phyloP scores from a whole-genome alignment of 176 grass and related monocot species.

The Aegilops longissima region DNA sequence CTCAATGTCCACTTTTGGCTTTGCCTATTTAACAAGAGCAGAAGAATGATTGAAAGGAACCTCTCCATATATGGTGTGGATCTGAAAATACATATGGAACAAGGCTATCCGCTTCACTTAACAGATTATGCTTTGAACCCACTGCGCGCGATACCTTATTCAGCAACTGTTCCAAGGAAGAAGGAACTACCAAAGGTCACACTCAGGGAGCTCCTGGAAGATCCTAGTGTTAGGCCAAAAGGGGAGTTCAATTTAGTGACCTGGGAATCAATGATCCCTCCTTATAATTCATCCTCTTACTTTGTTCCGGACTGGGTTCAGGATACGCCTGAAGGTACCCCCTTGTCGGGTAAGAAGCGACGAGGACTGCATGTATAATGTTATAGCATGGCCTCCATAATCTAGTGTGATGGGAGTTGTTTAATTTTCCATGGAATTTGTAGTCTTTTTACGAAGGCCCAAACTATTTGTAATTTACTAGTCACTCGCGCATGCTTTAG shows the following conservation, averaged over 20 bases:
- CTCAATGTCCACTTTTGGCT: conserved; percentile 11
- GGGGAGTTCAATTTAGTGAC: background rate
- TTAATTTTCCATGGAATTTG: background rate
- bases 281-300: background rate
- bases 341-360: background rate
- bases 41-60: background rate
- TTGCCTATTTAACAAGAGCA: background rate
- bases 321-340: background rate
- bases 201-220: background rate
- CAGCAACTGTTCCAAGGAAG: background rate
- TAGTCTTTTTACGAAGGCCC: background rate
- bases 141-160: background rate
- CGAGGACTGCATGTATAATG: background rate
- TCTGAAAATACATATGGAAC: background rate
- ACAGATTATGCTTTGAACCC: background rate
- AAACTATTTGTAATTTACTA: background rate
- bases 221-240: background rate
- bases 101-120: background rate
- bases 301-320: background rate
- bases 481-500: no score
- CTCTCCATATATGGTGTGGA: background rate
- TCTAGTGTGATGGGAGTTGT: background rate
- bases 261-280: background rate
- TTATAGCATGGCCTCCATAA: background rate
- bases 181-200: background rate